phyloP scores from a whole-genome alignment of 768 basidiomycete species.

The Rhodotorula babjevae region DNA sequence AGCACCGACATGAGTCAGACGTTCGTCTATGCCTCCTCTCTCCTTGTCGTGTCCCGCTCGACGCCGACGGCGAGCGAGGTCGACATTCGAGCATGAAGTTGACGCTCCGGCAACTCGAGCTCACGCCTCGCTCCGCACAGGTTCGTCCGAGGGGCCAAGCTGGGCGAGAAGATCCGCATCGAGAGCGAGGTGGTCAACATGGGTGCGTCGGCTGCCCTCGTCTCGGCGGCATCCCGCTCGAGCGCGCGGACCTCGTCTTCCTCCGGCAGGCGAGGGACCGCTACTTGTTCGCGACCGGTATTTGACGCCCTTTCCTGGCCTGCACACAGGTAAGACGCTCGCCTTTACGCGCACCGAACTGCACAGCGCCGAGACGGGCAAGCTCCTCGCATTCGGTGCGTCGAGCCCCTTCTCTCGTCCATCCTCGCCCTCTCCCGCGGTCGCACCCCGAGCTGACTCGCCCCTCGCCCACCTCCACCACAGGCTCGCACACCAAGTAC shows the following conservation, averaged over 20 bases:
- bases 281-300: not conserved
- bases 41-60: no score
- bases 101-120: not conserved
- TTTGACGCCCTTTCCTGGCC: not conserved
- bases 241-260: not conserved
- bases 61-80: not conserved
- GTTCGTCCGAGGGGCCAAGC: conserved; percentile 37
- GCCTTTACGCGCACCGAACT: conserved; percentile 40
- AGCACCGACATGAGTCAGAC: conserved; percentile 4
- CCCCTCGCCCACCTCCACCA: not conserved
- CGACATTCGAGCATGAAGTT: not conserved
- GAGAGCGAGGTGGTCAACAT: conserved; percentile 32
- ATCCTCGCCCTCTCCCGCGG: not conserved
- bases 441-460: no score
- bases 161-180: conserved; percentile 31
- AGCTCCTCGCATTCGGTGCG: conserved; percentile 37
- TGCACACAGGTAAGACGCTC: conserved; percentile 36
- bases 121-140: not conserved
- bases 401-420: not conserved
- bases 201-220: conserved; percentile 2
- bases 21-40: not conserved
- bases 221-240: not conserved
- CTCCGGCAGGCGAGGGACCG: not conserved
- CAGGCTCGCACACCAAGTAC: conserved; percentile 41
- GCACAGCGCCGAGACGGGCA: conserved; percentile 21